phyloP scores from a whole-genome alignment of 805 yeast genomes.

The Lipomyces yamadae region DNA sequence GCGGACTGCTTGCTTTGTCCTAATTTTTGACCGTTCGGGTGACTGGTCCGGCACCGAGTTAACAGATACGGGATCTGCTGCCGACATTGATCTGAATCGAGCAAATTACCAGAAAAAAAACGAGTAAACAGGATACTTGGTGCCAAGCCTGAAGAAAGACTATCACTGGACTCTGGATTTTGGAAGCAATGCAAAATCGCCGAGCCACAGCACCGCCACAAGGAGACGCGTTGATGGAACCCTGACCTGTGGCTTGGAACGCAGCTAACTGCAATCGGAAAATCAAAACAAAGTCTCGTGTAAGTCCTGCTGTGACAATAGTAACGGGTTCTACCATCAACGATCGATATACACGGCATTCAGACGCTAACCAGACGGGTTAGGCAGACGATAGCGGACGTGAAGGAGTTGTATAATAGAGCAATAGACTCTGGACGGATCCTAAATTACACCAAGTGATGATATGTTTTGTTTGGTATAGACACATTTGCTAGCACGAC shows the following conservation, averaged over 20 bases:
- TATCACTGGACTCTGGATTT: no score
- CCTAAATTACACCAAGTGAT: not conserved
- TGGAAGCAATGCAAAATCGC: no score
- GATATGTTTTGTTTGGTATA: not conserved
- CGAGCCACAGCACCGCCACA: no score
- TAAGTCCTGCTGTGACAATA: not conserved
- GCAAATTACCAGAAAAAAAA: not conserved
- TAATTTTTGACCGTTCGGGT: conserved; percentile 10
- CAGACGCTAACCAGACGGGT: not conserved
- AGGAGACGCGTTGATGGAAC: not conserved
- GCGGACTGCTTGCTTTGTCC: conserved; percentile 18
- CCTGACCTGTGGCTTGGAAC: not conserved
- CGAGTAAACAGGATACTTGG: not conserved
- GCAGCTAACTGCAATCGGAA: no score
- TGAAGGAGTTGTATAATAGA: not conserved
- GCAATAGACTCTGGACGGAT: not conserved
- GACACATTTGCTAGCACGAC: not conserved
- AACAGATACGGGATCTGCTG: not conserved
- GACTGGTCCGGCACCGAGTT: not conserved
- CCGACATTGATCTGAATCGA: not conserved
- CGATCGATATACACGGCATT: not conserved
- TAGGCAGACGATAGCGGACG: not conserved
- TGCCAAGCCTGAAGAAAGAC: not conserved
- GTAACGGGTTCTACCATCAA: not conserved
- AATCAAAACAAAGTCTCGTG: not conserved